Percentiles rank a stretch among this genome's conserved stretches.
Conservation (phyloP, 2,329 filamentous ascomycete genomes). For the Xylaria sp. region DNA sequence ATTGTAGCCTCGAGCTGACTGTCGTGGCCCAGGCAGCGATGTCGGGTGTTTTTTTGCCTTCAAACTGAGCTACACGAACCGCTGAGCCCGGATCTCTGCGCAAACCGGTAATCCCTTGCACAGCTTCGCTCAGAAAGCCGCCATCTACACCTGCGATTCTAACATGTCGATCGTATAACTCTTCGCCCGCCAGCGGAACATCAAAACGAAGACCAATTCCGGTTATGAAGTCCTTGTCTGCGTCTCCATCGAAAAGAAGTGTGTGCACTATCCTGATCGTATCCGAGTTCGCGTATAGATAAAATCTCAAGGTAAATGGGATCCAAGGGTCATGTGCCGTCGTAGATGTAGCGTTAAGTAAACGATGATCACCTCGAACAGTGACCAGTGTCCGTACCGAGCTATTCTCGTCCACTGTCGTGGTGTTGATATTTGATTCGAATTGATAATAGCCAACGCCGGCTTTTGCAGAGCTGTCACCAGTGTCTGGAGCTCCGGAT, state of each 20-base stretch:
- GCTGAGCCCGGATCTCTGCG: slow-evolving; percentile 63
- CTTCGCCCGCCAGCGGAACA: slow-evolving; percentile 63
- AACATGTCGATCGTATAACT: slow-evolving; percentile 69
- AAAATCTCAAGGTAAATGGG: slow-evolving; percentile 66
- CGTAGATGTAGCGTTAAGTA: slow-evolving; percentile 41
- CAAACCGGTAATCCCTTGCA: slow-evolving; percentile 69
- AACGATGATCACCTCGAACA: slow-evolving; percentile 53
- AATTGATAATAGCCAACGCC: slow-evolving; percentile 58
- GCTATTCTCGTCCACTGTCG: slow-evolving; percentile 58
- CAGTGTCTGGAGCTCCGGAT: slow-evolving; percentile 56
- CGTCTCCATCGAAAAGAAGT: slow-evolving; percentile 64
- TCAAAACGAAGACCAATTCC: slow-evolving; percentile 66
- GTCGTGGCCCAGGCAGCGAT: slow-evolving; percentile 59
- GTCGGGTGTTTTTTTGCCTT: slow-evolving; percentile 58
- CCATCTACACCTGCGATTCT: slow-evolving; percentile 65
- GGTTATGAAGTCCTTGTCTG: slow-evolving; percentile 62
- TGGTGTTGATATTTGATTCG: slow-evolving; percentile 62
- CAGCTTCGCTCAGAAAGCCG: slow-evolving; percentile 66
- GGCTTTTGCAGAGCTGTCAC: slow-evolving; percentile 51
- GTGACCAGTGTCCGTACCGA: slow-evolving; percentile 61
- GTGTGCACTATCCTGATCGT: slow-evolving; percentile 66
- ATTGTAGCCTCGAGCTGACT: slow-evolving; percentile 60
- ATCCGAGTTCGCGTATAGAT: slow-evolving; percentile 67
- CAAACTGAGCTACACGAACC: slow-evolving; percentile 62
- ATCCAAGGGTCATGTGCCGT: slow-evolving; percentile 60